Percentiles rank a stretch among this genome's conserved stretches.
Evolutionary conservation across 345 rosid species (phyloP).

Genomic region (Ricinus communis): DNA sequence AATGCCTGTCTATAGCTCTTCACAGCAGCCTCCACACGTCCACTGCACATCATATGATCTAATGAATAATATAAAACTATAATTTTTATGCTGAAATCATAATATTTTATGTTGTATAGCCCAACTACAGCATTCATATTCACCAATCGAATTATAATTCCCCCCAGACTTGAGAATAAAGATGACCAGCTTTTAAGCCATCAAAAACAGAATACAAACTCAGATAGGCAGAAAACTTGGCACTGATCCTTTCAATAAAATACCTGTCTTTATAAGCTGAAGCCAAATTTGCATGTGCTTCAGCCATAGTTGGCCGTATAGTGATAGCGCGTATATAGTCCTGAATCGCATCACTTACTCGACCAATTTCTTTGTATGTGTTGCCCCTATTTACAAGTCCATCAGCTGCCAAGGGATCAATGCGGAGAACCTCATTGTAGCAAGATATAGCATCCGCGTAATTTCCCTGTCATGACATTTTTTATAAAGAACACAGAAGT

Average conservation of each 20-base stretch:
- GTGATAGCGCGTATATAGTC: slow-evolving; percentile 83
- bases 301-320: slow-evolving; percentile 90
- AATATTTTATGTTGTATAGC: no score
- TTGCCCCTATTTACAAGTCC: slow-evolving; percentile 97
- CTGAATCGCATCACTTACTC: slow-evolving; percentile 94
- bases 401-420: slow-evolving; percentile 97
- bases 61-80: no score
- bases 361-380: slow-evolving; percentile 93
- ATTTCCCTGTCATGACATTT: slow-evolving; percentile 60
- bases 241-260: neutral
- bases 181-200: neutral
- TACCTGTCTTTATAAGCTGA: slow-evolving; percentile 99
- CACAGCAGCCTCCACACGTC: slow-evolving; percentile 87
- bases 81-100: no score
- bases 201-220: neutral
- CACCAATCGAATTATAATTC: no score
- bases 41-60: slow-evolving; percentile 46
- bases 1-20: slow-evolving; percentile 92
- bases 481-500: neutral
- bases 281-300: slow-evolving; percentile 99
- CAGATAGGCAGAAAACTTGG: neutral
- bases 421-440: slow-evolving; percentile 94
- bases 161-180: neutral
- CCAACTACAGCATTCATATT: no score
- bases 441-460: slow-evolving; percentile 93